phyloP scores from a whole-genome alignment of 2,329 filamentous ascomycete genomes.

The Stagonosporopsis vannaccii region DNA sequence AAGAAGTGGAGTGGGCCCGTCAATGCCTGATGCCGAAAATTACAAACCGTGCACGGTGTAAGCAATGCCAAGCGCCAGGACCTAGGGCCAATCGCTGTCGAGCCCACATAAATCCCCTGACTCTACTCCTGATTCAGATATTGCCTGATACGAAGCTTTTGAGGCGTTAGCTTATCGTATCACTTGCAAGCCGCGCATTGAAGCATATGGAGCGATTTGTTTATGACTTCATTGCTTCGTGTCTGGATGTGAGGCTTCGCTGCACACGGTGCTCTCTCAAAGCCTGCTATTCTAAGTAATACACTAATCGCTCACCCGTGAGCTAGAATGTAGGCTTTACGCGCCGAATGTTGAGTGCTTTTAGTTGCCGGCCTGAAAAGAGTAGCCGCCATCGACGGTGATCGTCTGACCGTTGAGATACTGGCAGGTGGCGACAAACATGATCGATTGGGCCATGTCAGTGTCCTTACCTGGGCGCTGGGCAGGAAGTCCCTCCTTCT shows the following conservation, averaged over 20 bases:
- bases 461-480: slow-evolving; percentile 62
- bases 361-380: slow-evolving; percentile 46
- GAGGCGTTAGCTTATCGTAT: slow-evolving; percentile 29
- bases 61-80: slow-evolving; percentile 24
- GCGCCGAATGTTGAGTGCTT: neutral
- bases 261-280: neutral
- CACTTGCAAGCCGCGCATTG: neutral
- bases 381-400: slow-evolving; percentile 63
- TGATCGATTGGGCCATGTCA: slow-evolving; percentile 52
- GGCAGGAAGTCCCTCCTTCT: slow-evolving; percentile 60
- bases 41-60: no score
- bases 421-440: slow-evolving; percentile 61
- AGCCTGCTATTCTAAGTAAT: slow-evolving; percentile 13
- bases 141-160: slow-evolving; percentile 26
- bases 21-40: slow-evolving; percentile 20
- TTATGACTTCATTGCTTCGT: slow-evolving; percentile 22
- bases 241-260: slow-evolving; percentile 3
- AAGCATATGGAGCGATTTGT: neutral
- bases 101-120: slow-evolving; percentile 20
- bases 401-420: slow-evolving; percentile 60
- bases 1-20: slow-evolving; percentile 12
- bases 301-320: slow-evolving; percentile 7
- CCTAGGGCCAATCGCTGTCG: slow-evolving; percentile 13
- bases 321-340: slow-evolving; percentile 7
- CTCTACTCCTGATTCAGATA: slow-evolving; percentile 2